Percentiles rank a stretch among this genome's conserved stretches.
Evolutionary conservation across 768 basidiomycete species (phyloP).

Genomic region (Vishniacozyma victoriae): DNA sequence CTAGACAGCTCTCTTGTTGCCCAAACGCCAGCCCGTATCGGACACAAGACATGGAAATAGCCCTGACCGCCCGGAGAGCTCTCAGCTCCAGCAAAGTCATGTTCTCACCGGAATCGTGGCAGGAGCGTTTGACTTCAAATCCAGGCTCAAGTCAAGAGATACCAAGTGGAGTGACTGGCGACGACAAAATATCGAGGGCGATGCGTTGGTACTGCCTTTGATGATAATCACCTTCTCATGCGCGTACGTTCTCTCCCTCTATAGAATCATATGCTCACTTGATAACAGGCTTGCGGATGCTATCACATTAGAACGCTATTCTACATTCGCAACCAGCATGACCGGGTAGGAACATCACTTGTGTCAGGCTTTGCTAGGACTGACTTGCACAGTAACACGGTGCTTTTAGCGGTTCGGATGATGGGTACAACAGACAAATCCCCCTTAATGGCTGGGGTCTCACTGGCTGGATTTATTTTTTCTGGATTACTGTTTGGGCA

Average conservation of each 20-base stretch:
- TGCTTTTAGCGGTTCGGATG: constrained; percentile 11
- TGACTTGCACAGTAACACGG: constrained; percentile 15
- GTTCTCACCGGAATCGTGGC: too few species aligned
- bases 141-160: too few species aligned
- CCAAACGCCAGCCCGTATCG: too few species aligned
- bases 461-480: constrained; percentile 13
- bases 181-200: neutral
- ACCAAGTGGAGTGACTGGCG: too few species aligned
- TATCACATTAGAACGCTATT: constrained; percentile 10
- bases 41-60: too few species aligned
- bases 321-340: constrained; percentile 26
- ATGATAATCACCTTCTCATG: constrained; percentile 24
- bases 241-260: constrained; percentile 13
- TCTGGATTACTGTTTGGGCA: constrained; percentile 22
- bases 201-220: constrained; percentile 17
- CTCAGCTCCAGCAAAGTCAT: too few species aligned
- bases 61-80: too few species aligned
- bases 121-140: too few species aligned
- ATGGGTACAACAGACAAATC: constrained; percentile 3
- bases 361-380: neutral
- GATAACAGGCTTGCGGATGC: constrained; percentile 20
- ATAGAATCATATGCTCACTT: neutral
- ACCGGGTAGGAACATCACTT: constrained; percentile 13
- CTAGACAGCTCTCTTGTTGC: too few species aligned
- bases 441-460: constrained; percentile 11